Evolutionary conservation across 305 asterid species (phyloP).

Genomic region (Andrographis paniculata): DNA sequence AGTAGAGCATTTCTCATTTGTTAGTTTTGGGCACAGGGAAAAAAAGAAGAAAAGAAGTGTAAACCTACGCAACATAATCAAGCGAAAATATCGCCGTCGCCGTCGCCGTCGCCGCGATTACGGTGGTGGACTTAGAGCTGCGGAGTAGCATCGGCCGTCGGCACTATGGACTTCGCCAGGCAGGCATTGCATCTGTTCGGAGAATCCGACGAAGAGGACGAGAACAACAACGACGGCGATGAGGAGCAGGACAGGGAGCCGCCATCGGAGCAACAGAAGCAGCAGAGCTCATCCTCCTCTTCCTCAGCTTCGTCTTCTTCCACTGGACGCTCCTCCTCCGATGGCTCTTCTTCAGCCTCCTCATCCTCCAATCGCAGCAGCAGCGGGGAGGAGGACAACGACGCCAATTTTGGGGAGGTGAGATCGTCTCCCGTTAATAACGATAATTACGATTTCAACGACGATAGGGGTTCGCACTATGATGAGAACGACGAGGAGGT

Average conservation of each 20-base stretch:
- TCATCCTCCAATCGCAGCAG: slow-evolving; percentile 57
- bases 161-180: slow-evolving; percentile 55
- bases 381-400: slow-evolving; percentile 35
- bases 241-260: slow-evolving; percentile 26
- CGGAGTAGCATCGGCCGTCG: no score
- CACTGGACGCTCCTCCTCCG: slow-evolving; percentile 52
- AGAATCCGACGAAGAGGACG: slow-evolving; percentile 55
- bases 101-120: no score
- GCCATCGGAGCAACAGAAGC: slow-evolving; percentile 26
- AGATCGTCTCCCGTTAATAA: slow-evolving; percentile 31
- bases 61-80: no score
- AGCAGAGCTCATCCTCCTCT: slow-evolving; percentile 49
- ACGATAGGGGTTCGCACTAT: slow-evolving; percentile 16
- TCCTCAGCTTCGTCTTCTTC: slow-evolving; percentile 57
- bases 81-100: no score
- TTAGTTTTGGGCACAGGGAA: no score
- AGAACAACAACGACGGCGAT: slow-evolving; percentile 29
- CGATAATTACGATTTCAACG: slow-evolving; percentile 16
- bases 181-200: slow-evolving; percentile 61
- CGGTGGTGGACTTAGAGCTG: no score
- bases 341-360: slow-evolving; percentile 40
- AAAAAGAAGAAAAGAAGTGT: no score
- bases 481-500: slow-evolving; percentile 30
- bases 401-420: slow-evolving; percentile 43
- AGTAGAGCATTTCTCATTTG: no score